Evolutionary conservation across 73 alveolate species (phyloP).

Genomic region (Tetrahymena elliotti): DNA sequence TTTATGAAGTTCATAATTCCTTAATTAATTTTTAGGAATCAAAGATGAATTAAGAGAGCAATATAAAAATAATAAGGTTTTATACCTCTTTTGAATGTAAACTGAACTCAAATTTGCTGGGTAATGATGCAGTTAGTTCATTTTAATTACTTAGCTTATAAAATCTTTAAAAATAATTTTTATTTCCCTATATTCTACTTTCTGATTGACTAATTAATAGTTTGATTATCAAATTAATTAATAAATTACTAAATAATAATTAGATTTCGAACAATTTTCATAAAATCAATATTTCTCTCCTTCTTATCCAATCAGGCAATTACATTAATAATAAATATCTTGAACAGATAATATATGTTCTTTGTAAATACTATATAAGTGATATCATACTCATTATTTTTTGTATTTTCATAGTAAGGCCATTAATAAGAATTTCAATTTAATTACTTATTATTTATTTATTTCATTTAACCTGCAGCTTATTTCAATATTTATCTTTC

Average conservation of each 20-base stretch:
- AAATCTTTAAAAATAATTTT: no score
- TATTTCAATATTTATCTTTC: no score
- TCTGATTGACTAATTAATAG: neutral
- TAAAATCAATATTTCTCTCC: neutral
- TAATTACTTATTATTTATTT: no score
- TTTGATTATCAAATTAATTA: neutral
- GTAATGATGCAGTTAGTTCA: neutral
- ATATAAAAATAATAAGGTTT: neutral
- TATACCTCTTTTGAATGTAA: neutral
- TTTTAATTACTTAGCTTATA: neutral
- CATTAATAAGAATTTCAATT: no score
- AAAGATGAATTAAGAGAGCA: neutral
- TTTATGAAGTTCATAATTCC: neutral
- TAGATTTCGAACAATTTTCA: neutral
- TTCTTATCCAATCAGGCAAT: neutral
- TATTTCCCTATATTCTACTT: neutral
- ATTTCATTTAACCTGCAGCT: no score
- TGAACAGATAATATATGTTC: no score
- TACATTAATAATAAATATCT: neutral
- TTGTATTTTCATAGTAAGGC: no score
- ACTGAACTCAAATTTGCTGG: neutral
- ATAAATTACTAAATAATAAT: neutral
- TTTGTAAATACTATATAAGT: no score
- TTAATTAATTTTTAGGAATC: neutral
- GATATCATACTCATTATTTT: neutral